phyloP scores from a whole-genome alignment of 1,284 basidiomycete species.

The Austropuccinia psidii region DNA sequence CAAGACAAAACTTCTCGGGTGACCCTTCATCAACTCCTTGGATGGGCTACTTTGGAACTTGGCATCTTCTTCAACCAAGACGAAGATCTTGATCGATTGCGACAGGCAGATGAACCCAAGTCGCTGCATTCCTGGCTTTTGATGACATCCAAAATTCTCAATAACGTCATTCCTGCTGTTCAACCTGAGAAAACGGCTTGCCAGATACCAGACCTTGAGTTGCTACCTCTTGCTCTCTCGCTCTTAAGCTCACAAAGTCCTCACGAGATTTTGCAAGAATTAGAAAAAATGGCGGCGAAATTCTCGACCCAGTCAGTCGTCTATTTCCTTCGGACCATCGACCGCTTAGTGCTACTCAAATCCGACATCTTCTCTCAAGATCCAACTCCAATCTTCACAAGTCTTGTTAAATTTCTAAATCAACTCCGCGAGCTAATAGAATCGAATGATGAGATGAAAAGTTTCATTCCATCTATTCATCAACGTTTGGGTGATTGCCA shows the following conservation, averaged over 20 bases:
- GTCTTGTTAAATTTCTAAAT: slow-evolving; percentile 1
- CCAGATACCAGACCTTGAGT: neutral
- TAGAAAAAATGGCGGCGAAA: too few species aligned
- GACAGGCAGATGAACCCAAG: slow-evolving; percentile 4
- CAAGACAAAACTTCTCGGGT: neutral
- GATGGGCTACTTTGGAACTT: slow-evolving; percentile 5
- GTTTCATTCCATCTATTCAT: neutral
- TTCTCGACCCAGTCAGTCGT: neutral
- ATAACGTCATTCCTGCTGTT: neutral
- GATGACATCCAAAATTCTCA: neutral
- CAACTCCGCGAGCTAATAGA: neutral
- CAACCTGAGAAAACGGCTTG: neutral
- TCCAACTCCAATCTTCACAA: slow-evolving; percentile 10
- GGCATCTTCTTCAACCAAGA: slow-evolving; percentile 12
- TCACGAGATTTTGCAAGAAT: neutral
- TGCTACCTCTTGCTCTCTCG: neutral
- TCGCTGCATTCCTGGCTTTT: neutral
- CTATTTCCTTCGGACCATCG: slow-evolving; percentile 12
- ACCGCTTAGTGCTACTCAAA: slow-evolving; percentile 13
- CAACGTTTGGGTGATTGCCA: slow-evolving; percentile 13
- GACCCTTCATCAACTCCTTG: neutral
- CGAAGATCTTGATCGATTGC: neutral
- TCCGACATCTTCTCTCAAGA: neutral
- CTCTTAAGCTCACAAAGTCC: neutral
- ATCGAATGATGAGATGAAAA: neutral